Percentiles rank a stretch among this genome's conserved stretches.
These are phyloP conservation scores for Gyromitra esculenta DNA, from an alignment of 2,329 filamentous ascomycete species.

Conservation along the genomic window DNA sequence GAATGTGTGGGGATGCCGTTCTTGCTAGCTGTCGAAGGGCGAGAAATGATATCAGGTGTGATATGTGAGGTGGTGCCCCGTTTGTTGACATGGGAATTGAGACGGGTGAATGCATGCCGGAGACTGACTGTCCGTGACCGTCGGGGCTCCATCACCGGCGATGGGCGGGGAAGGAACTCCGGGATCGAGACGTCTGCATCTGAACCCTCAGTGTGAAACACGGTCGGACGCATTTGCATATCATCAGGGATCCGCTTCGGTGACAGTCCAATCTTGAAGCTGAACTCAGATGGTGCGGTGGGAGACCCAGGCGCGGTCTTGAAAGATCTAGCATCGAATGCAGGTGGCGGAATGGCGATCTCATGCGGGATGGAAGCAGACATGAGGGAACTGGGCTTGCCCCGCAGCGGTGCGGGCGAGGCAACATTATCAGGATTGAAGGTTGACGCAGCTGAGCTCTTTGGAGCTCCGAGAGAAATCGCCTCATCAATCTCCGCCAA, in stretches of 20 bases:
- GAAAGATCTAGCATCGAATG: conserved; percentile 42
- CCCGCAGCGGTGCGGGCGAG: conserved; percentile 1
- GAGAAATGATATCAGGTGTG: conserved; percentile 49
- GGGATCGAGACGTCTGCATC: conserved; percentile 47
- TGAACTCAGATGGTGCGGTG: conserved; percentile 34
- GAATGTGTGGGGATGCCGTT: conserved; percentile 19
- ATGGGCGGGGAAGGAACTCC: conserved; percentile 20
- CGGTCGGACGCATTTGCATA: conserved; percentile 41
- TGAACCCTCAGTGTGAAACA: conserved; percentile 40
- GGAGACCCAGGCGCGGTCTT: conserved; percentile 34
- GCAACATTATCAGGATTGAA: conserved; percentile 35
- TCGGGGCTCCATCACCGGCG: conserved; percentile 17
- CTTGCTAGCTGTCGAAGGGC: conserved; percentile 45
- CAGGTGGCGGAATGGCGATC: conserved; percentile 40
- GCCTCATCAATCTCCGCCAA: conserved; percentile 28
- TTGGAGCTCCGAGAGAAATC: conserved; percentile 23
- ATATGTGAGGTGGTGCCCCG: conserved; percentile 28
- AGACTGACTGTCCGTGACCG: conserved; percentile 44
- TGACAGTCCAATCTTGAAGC: conserved; percentile 25
- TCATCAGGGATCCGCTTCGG: conserved; percentile 46
- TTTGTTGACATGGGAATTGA: conserved; percentile 42
- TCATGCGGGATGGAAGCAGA: conserved; percentile 32
- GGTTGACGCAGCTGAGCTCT: conserved; percentile 22
- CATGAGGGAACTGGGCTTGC: conserved; percentile 34
- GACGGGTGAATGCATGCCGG: conserved; percentile 45